Evolutionary conservation across 345 rosid species (phyloP).

Genomic region (Citrus unshiu): DNA sequence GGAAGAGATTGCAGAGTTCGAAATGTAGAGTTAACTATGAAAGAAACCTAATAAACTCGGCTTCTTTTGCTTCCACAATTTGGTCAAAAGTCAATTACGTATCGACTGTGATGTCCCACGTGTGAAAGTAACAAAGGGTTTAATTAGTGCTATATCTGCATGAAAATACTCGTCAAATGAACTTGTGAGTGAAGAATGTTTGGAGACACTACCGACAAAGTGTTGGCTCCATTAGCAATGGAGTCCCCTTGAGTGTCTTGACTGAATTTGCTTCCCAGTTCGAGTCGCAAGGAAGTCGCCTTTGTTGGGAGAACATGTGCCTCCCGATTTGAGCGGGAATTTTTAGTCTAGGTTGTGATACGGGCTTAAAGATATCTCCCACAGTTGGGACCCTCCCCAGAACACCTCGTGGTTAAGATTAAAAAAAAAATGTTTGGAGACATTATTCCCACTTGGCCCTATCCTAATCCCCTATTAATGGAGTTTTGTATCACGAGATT

Average conservation of each 20-base stretch:
- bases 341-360: accelerated
- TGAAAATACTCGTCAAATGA: background rate
- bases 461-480: background rate
- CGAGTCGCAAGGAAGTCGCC: accelerated
- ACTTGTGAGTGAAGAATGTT: background rate
- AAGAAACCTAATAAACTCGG: too few species aligned
- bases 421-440: background rate
- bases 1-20: background rate
- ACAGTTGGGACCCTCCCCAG: accelerated
- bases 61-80: too few species aligned
- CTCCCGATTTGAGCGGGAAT: accelerated
- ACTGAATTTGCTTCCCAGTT: accelerated
- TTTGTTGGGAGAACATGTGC: too few species aligned
- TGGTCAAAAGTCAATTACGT: too few species aligned
- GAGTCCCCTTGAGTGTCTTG: accelerated
- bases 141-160: background rate
- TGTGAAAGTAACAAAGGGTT: background rate
- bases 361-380: accelerated
- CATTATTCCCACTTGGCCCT: background rate
- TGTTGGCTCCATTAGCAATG: accelerated
- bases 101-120: background rate
- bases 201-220: background rate
- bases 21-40: background rate
- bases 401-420: too few species aligned
- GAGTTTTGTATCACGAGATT: background rate